A percentile compares a stretch with the other conserved stretches of the same genome.
Evolutionary conservation across 192 early-diverging fungal species (phyloP).

Genomic region (Spizellomyces sp.): DNA sequence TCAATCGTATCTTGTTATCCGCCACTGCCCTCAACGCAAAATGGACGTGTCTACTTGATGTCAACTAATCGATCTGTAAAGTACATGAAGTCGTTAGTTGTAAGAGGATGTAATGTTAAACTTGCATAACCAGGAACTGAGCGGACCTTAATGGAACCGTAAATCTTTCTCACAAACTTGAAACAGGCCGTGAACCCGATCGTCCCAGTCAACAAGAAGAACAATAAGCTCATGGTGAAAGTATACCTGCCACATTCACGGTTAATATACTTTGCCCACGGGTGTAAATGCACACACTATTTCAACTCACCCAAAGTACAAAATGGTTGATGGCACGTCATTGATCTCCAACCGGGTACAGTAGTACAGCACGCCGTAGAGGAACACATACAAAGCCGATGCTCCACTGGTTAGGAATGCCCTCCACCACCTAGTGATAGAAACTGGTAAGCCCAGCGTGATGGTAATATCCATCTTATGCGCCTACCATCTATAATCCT

Average conservation of each 20-base stretch:
- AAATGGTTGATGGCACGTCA: conserved; percentile 67
- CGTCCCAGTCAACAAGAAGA: conserved; percentile 74
- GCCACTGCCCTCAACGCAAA: too few relatives aligned
- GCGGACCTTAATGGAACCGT: conserved; percentile 73
- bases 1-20: too few relatives aligned
- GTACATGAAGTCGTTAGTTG: too few relatives aligned
- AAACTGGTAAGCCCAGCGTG: conserved; percentile 14
- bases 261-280: neutral
- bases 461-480: neutral
- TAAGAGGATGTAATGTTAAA: too few relatives aligned
- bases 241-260: conserved; percentile 24
- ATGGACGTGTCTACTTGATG: too few relatives aligned
- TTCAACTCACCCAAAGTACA: conserved; percentile 72
- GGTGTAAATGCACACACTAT: neutral
- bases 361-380: conserved; percentile 78
- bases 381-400: conserved; percentile 77
- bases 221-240: conserved; percentile 66
- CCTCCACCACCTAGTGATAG: conserved; percentile 82
- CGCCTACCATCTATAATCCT: conserved; percentile 41
- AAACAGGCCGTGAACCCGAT: conserved; percentile 76
- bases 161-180: conserved; percentile 74
- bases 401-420: conserved; percentile 78
- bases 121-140: conserved; percentile 7
- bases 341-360: conserved; percentile 63
- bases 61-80: too few relatives aligned